A percentile compares a stretch with the other conserved stretches of the same genome.
Conservation (phyloP, 208 protist species). For the Acanthamoeba lenticulata region DNA sequence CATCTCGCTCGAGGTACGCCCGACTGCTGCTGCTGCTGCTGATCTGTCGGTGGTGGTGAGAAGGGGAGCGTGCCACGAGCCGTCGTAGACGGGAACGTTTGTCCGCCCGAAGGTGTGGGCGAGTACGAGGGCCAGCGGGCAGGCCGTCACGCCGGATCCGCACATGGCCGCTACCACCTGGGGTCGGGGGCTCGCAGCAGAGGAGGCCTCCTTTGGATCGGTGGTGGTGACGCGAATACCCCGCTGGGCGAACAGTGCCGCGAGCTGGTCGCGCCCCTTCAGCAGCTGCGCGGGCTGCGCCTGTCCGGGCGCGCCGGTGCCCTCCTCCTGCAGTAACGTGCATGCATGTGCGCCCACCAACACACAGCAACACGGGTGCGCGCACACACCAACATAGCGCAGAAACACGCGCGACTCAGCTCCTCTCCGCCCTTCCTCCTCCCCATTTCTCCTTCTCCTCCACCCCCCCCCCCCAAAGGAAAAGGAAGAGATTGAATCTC, state of each 20-base stretch:
- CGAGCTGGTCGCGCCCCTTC: background rate
- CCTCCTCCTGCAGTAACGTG: background rate
- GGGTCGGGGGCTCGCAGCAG: background rate
- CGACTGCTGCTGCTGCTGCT: background rate
- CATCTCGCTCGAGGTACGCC: no score
- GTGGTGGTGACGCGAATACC: background rate
- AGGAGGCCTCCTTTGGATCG: background rate
- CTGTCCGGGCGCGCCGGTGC: background rate
- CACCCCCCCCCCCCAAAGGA: no score
- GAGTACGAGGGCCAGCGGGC: background rate
- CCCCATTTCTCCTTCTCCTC: no score
- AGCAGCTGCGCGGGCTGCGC: background rate
- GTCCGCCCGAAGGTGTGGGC: background rate
- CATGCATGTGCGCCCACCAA: no score
- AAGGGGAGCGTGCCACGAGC: background rate
- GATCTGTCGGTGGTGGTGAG: background rate
- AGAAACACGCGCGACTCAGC: no score
- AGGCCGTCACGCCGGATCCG: background rate
- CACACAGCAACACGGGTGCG: no score
- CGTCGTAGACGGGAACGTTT: background rate
- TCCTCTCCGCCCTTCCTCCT: no score
- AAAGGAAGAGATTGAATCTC: no score
- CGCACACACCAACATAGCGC: no score
- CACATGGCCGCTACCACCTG: constrained; percentile 3
- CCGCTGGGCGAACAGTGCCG: background rate